phyloP scores from a whole-genome alignment of 768 basidiomycete genomes.

The Leccinum aurantiacum region DNA sequence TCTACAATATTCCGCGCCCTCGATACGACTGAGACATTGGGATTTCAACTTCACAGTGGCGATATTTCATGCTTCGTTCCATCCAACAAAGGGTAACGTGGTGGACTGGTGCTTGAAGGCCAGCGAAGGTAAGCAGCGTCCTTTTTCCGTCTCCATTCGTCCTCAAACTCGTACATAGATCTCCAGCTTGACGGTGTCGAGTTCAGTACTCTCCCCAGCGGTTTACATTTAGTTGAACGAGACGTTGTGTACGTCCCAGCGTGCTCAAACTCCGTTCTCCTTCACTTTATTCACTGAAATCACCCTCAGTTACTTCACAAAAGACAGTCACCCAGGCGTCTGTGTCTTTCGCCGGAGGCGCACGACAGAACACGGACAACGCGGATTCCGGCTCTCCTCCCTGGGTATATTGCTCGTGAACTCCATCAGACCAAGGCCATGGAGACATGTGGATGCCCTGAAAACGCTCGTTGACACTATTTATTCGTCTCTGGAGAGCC shows the following conservation, averaged over 20 bases:
- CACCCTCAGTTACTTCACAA: conserved; percentile 63
- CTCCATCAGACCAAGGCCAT: conserved; percentile 68
- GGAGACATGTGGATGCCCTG: conserved; percentile 66
- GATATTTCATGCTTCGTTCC: conserved; percentile 83
- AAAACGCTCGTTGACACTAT: conserved; percentile 57
- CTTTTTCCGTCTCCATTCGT: not conserved
- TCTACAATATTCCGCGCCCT: not conserved
- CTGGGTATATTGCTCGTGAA: conserved; percentile 71
- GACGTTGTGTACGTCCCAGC: conserved; percentile 66
- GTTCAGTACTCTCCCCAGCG: conserved; percentile 80
- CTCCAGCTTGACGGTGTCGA: conserved; percentile 69
- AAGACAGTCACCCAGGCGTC: conserved; percentile 66
- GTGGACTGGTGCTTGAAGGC: conserved; percentile 79
- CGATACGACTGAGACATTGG: not conserved
- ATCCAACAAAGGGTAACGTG: conserved; percentile 77
- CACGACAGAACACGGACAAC: conserved; percentile 69
- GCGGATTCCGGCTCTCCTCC: conserved; percentile 78
- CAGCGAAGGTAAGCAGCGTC: conserved; percentile 51
- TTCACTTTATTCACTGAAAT: conserved; percentile 11
- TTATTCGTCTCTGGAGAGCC: conserved; percentile 49
- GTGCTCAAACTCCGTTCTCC: not conserved
- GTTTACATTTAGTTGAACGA: conserved; percentile 73
- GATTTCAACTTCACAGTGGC: conserved; percentile 48
- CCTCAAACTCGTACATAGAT: conserved; percentile 39
- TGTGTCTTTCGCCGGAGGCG: conserved; percentile 70